phyloP scores from a whole-genome alignment of 768 basidiomycete species.

The Cystofilobasidium macerans region DNA sequence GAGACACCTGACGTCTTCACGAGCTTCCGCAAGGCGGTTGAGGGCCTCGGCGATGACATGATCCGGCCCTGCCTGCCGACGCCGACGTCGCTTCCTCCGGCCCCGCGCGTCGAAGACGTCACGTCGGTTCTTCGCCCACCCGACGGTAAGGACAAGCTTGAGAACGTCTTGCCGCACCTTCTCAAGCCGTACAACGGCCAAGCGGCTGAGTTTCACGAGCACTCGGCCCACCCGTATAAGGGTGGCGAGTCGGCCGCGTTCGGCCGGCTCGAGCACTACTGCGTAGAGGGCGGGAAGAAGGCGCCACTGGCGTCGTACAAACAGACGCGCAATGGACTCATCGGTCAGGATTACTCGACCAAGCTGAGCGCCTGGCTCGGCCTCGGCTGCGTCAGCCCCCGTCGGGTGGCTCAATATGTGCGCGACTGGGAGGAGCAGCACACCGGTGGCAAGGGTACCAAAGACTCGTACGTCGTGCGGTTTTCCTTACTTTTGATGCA shows the following conservation, averaged over 20 bases:
- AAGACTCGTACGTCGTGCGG: conserved; percentile 13
- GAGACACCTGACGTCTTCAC: conserved; percentile 39
- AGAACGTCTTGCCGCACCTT: conserved; percentile 8
- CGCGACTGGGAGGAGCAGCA: conserved; percentile 17
- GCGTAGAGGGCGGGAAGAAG: conserved; percentile 28
- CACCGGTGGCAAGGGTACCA: conserved; percentile 13
- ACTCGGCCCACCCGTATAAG: conserved; percentile 37
- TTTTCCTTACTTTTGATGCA: not conserved
- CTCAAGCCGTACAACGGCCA: conserved; percentile 1
- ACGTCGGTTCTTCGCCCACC: not conserved
- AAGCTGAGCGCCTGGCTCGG: conserved; percentile 42
- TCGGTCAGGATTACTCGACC: conserved; percentile 41
- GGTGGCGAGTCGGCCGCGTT: conserved; percentile 38
- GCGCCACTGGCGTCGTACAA: conserved; percentile 37
- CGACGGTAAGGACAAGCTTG: not conserved
- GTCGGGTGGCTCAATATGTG: conserved; percentile 21
- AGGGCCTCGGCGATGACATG: conserved; percentile 38
- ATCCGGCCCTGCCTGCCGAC: conserved; percentile 34
- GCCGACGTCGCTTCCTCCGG: conserved; percentile 24
- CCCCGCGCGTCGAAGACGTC: conserved; percentile 16
- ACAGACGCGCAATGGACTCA: conserved; percentile 40
- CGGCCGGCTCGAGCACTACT: conserved; percentile 38
- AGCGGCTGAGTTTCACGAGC: not conserved
- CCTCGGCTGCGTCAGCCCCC: conserved; percentile 36
- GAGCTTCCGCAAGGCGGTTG: conserved; percentile 41